Evolutionary conservation across 2,329 filamentous ascomycete genomes (phyloP), one percentile per base, ranked within the genome.

Genomic region (Trichoderma atroviride): DNA sequence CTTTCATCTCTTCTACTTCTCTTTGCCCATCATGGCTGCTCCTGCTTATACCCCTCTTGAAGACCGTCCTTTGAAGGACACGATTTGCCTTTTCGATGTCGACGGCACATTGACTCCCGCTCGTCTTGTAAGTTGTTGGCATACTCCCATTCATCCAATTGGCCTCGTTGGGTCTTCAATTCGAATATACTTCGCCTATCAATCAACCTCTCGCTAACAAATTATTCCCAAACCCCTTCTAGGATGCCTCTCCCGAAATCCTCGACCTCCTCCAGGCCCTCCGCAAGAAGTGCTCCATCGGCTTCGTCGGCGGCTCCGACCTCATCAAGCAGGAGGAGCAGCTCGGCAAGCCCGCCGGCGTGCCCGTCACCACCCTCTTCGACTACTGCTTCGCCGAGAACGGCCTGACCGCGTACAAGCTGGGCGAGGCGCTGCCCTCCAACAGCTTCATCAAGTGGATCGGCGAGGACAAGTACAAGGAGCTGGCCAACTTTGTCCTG

Each of bases 331-430:
- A 98, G 83, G 93, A 98, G 82, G 96, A 98, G 82, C 95, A 98
- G 84, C 88, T 98, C 71, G 94, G 94, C 79, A 86, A 76, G 66
- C 79, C 88, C 4, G 79, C 87, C 31, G 83, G 86, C 69, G 80
- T 82, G 33, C 86, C 91, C 74, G 95, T 98, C 71, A 94, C 90
- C 64, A 85, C 88, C 71, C 89, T 98, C 76, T 99, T 99, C 85
- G 96, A 99, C 85, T 99, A 93, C 84, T 96, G 92, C 88, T 99
- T 99, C 84, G 86, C 94, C 70, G 96, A 99, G 85, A 99, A 99
- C 83, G 96, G 96, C 13, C 88, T 99, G 74, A 96, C 92, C 1
- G 96, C 95, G 55, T 97, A 87, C 86, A 93, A 94, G 78, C 83
- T 94, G 77, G 96, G 95, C 76, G 82, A 90, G 79, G 86, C 87